Percentiles rank a stretch among this genome's conserved stretches.
These are phyloP conservation scores for Adenanthera pavonina DNA, from an alignment of 306 rosid species.

Conservation along the genomic window DNA sequence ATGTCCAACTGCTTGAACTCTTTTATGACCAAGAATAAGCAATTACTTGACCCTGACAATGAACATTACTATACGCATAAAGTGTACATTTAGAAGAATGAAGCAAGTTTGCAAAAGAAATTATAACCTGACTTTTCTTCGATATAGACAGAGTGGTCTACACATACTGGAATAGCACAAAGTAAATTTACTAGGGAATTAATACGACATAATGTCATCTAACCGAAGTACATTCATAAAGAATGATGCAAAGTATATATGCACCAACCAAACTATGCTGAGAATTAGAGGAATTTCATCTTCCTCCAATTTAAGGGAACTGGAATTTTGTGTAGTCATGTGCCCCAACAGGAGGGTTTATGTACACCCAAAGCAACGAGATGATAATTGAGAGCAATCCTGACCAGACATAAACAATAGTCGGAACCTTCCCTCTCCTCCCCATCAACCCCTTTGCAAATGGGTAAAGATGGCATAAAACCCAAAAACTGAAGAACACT, in stretches of 20 bases:
- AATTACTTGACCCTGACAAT: no score
- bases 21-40: neutral
- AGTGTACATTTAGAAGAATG: neutral
- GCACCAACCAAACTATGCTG: constrained; percentile 12
- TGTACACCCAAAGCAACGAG: constrained; percentile 85
- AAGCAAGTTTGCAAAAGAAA: neutral
- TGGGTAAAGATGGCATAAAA: constrained; percentile 79
- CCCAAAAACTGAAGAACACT: constrained; percentile 92
- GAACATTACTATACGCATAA: no score
- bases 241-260: neutral
- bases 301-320: constrained; percentile 52
- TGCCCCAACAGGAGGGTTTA: constrained; percentile 71
- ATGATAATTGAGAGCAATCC: constrained; percentile 78
- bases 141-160: neutral
- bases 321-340: constrained; percentile 68
- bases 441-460: constrained; percentile 89
- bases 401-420: constrained; percentile 85
- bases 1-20: constrained; percentile 20
- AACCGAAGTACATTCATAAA: neutral
- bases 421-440: constrained; percentile 77
- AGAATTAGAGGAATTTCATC: constrained; percentile 46
- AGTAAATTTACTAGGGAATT: neutral
- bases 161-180: neutral
- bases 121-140: neutral
- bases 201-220: constrained; percentile 30